phyloP scores from a whole-genome alignment of 2,329 filamentous ascomycete genomes.

The Pseudocercospora cruenta region DNA sequence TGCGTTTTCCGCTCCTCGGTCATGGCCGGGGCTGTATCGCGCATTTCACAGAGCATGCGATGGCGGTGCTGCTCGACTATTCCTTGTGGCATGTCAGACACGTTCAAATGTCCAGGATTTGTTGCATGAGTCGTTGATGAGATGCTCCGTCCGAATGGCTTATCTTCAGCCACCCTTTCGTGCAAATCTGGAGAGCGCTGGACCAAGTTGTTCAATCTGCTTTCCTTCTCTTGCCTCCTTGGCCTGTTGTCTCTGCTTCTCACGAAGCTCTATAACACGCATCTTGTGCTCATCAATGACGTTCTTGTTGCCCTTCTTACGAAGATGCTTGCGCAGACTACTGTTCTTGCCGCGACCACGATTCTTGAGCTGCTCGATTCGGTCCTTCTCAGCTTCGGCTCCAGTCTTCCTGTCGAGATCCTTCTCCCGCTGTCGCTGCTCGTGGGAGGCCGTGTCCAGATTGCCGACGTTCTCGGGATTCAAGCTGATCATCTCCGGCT shows the following conservation, averaged over 20 bases:
- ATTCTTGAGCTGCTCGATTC: conserved; percentile 68
- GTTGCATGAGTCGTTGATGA: neutral
- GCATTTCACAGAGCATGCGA: neutral
- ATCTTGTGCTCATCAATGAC: conserved; percentile 94
- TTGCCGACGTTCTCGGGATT: conserved; percentile 91
- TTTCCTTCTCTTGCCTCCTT: conserved; percentile 69
- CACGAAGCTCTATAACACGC: conserved; percentile 80
- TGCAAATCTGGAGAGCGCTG: conserved; percentile 83
- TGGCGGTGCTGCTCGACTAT: neutral
- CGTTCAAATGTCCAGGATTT: neutral
- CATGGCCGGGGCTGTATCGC: neutral
- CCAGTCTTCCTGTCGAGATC: conserved; percentile 71
- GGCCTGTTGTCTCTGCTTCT: conserved; percentile 68
- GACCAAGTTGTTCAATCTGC: conserved; percentile 76
- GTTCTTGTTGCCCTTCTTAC: conserved; percentile 91
- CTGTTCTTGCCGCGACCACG: conserved; percentile 87
- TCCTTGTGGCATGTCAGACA: neutral
- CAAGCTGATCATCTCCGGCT: conserved; percentile 95
- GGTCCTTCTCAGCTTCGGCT: conserved; percentile 53
- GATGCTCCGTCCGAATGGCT: neutral
- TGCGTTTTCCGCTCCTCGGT: neutral
- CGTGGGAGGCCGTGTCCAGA: conserved; percentile 77
- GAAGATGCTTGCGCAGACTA: conserved; percentile 80
- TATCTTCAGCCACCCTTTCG: conserved; percentile 57
- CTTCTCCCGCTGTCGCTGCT: conserved; percentile 74